phyloP scores from a whole-genome alignment of 371 early-diverging fungal genomes.

The Syncephalis fuscata region DNA sequence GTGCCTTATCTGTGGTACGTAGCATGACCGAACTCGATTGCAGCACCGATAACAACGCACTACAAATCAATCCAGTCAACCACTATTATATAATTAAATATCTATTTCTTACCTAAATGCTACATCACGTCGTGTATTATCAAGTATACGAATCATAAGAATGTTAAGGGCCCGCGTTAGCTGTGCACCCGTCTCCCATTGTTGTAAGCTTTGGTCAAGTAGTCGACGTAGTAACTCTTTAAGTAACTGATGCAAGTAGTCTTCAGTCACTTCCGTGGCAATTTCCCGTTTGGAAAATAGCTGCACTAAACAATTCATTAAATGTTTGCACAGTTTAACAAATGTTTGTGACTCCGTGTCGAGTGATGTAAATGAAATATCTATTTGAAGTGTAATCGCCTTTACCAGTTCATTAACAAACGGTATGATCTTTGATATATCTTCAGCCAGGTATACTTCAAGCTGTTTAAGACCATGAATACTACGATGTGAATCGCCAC shows the following conservation, averaged over 20 bases:
- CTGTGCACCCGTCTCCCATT: conserved; percentile 37
- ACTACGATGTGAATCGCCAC: conserved; percentile 44
- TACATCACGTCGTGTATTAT: conserved; percentile 58
- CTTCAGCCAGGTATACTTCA: conserved; percentile 36
- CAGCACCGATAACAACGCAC: conserved; percentile 36
- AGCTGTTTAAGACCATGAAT: conserved; percentile 71
- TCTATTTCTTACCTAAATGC: conserved; percentile 42
- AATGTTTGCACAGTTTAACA: conserved; percentile 50
- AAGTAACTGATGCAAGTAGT: conserved; percentile 42
- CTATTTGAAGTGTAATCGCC: conserved; percentile 62
- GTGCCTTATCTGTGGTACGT: conserved; percentile 20
- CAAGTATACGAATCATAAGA: conserved; percentile 73
- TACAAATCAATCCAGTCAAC: too few species aligned
- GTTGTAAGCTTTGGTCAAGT: conserved; percentile 52
- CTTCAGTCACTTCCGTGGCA: conserved; percentile 36
- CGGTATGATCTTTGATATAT: conserved; percentile 29
- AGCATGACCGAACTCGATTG: conserved; percentile 2
- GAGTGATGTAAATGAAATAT: conserved; percentile 49
- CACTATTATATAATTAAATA: too few species aligned
- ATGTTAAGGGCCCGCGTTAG: conserved; percentile 68
- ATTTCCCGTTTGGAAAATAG: conserved; percentile 51
- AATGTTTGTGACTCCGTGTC: conserved; percentile 24
- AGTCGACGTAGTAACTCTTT: conserved; percentile 54
- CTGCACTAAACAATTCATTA: conserved; percentile 58
- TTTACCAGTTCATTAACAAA: conserved; percentile 47